Conservation (phyloP, 2,329 filamentous ascomycete species). For the Aureobasidium sp. region DNA sequence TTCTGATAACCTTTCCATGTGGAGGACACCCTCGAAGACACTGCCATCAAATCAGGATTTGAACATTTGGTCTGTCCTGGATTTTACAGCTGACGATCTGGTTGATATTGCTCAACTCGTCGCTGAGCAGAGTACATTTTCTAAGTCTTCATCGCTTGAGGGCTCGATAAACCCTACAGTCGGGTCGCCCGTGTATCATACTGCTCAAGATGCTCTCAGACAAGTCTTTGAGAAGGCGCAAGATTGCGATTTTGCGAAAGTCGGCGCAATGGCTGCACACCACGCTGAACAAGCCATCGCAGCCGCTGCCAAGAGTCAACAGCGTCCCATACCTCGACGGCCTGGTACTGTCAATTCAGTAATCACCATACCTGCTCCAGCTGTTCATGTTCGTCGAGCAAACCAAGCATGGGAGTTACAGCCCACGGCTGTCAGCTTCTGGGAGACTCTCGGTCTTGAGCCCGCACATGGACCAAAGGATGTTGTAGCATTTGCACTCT, state of each 20-base stretch:
- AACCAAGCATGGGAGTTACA: conserved; percentile 64
- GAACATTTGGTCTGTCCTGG: conserved; percentile 14
- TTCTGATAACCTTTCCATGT: background rate
- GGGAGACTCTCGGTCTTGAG: conserved; percentile 70
- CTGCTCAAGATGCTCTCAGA: conserved; percentile 10
- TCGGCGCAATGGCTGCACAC: conserved; percentile 21
- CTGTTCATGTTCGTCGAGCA: conserved; percentile 62
- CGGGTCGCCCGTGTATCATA: background rate
- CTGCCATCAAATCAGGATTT: background rate
- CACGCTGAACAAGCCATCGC: conserved; percentile 7
- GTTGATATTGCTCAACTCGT: conserved; percentile 26
- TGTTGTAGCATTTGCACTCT: conserved; percentile 60
- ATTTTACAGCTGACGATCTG: conserved; percentile 22
- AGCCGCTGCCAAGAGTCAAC: conserved; percentile 17
- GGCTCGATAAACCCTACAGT: background rate
- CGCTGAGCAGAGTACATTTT: conserved; percentile 22
- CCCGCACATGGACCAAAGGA: conserved; percentile 66
- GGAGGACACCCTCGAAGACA: background rate
- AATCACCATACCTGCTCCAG: conserved; percentile 58
- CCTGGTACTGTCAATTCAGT: conserved; percentile 20
- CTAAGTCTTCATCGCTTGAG: background rate
- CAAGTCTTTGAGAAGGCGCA: conserved; percentile 14
- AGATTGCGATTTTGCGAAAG: conserved; percentile 19
- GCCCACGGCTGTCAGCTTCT: conserved; percentile 67
- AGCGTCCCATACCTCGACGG: conserved; percentile 22